These are phyloP conservation scores for Chrysanthemum lavandulifolium DNA, from an alignment of 129 eudicot species.

Conservation along the genomic window DNA sequence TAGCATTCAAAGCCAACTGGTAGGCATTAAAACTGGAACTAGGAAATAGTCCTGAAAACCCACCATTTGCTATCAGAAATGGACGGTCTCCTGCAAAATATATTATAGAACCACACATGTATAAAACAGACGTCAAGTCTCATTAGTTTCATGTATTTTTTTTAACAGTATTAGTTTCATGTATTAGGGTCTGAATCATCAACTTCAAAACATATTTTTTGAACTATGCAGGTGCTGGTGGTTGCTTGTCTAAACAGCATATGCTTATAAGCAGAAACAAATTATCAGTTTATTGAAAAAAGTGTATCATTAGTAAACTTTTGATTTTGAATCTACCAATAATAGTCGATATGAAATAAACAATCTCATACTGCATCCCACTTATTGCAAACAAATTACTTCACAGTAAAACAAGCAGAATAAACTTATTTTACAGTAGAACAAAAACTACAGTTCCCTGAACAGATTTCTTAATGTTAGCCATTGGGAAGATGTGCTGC, in stretches of 20 bases:
- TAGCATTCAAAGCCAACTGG: constrained; percentile 24
- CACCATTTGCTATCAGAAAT: constrained; percentile 52
- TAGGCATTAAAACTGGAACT: constrained; percentile 41
- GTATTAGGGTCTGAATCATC: not conserved
- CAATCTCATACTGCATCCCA: no score
- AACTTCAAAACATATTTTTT: no score
- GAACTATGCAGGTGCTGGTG: no score
- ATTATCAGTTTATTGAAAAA: no score
- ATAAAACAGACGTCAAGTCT: not conserved
- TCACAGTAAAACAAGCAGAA: no score
- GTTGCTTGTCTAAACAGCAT: no score
- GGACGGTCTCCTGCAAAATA: constrained; percentile 39
- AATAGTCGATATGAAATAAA: no score
- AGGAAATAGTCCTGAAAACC: constrained; percentile 63
- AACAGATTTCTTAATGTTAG: constrained; percentile 19
- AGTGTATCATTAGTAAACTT: no score
- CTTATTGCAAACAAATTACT: no score
- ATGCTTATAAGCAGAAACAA: no score
- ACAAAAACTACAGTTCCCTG: not conserved
- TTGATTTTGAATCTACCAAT: no score
- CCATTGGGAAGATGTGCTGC: constrained; percentile 20
- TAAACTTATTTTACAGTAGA: not conserved
- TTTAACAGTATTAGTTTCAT: not conserved
- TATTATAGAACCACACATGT: not conserved
- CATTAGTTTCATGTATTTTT: not conserved